Percentiles rank a stretch among this genome's conserved stretches.
Evolutionary conservation across 768 basidiomycete species (phyloP).

Genomic region (Russula foetens): DNA sequence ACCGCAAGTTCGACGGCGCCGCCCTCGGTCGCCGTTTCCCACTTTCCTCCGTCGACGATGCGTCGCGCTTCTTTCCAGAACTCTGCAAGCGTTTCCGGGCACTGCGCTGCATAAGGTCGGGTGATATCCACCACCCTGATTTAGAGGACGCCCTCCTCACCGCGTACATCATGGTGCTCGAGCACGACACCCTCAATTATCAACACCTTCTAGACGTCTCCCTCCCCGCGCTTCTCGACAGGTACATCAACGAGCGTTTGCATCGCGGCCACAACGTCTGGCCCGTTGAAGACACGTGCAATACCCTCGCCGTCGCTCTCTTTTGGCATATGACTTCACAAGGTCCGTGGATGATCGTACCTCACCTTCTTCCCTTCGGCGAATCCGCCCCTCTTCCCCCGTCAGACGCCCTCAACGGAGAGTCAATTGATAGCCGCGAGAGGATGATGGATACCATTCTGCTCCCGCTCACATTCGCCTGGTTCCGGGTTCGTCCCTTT

Average conservation of each 20-base stretch:
- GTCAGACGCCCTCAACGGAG: constrained; percentile 12
- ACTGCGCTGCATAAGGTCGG: constrained; percentile 1
- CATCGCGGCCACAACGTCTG: constrained; percentile 7
- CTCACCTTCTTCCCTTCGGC: neutral
- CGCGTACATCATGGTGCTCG: constrained; percentile 18
- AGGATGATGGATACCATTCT: constrained; percentile 9
- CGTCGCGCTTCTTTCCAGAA: constrained; percentile 37
- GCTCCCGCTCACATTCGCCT: constrained; percentile 8
- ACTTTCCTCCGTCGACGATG: constrained; percentile 29
- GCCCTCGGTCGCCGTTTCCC: constrained; percentile 44
- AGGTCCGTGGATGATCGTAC: constrained; percentile 13
- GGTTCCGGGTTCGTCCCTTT: constrained; percentile 15
- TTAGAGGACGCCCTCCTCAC: constrained; percentile 5
- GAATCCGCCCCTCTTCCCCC: neutral
- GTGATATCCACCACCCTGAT: constrained; percentile 1
- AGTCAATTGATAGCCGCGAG: constrained; percentile 12
- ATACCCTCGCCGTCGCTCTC: constrained; percentile 16
- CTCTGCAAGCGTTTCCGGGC: constrained; percentile 14
- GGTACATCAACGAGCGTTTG: constrained; percentile 6
- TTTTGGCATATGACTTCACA: constrained; percentile 20
- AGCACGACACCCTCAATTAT: constrained; percentile 15
- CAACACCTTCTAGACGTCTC: constrained; percentile 3
- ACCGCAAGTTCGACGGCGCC: constrained; percentile 53
- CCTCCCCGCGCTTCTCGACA: constrained; percentile 7
- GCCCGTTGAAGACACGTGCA: constrained; percentile 13